Evolutionary conservation across 768 basidiomycete species (phyloP), one percentile per base, ranked within the genome.

Genomic region (Leccinum ochraceum): DNA sequence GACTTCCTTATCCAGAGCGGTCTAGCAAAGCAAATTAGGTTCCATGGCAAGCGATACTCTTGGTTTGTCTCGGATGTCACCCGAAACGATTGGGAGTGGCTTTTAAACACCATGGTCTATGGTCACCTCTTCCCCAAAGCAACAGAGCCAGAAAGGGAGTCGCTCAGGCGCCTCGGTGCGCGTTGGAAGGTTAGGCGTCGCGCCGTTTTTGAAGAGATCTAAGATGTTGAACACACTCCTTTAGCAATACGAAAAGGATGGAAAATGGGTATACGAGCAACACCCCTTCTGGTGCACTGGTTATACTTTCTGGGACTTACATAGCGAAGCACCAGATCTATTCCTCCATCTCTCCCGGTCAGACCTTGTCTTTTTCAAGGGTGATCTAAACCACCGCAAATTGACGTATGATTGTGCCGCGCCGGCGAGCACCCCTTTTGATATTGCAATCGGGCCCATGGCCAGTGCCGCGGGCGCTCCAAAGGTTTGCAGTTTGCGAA

Each of bases 51-150:
- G 77, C 89, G 94, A 44, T 92, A 92, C 68, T 86, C 95, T 3
- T 96, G 94, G 94, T 95, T 95, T 72, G 92, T 94, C 34, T 92
- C 90, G 13, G 95, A 97, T 71, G 87, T 96, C 53, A 98, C 95
- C 42, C 88, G 83, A 73, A 90, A 92, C 71, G 95, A 98, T 70
- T 98, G 94, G 92, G 83, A 90, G 54, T 98, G 95, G 95, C 81
- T 93, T 54, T 73, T 90, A 60, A 94, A 94, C 72, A 84, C 84
- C 32, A 89, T 92, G 87, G 84, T 88, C n/a, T 92, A 92, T 65
- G 95, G 95, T 3, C 90, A 96, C 66, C 82, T 98, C 57, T 97
- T 98, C 84, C 86, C 90, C 4, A 87, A 92, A 54, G 89, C 87
- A 16, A 80, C 84, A 26, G 93, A 95, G 36, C 80, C 78, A 22